phyloP scores from a whole-genome alignment of 1,139 yeast genomes.

The Yamadazyma membranifaciens region DNA sequence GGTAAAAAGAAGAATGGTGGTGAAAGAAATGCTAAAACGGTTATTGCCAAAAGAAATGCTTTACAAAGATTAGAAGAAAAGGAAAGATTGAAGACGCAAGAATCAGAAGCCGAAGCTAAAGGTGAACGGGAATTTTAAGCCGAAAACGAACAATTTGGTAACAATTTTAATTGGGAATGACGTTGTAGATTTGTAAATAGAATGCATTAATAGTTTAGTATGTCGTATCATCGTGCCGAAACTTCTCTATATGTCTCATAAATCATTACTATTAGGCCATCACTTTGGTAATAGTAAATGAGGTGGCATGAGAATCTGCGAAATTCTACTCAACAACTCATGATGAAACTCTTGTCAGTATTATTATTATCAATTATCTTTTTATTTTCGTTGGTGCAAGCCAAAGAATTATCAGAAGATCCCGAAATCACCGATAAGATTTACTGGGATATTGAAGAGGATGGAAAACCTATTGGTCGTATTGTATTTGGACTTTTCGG shows the following conservation, averaged over 20 bases:
- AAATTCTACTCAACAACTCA: conserved; percentile 5
- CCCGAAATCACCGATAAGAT: conserved; percentile 74
- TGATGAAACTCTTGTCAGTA: conserved; percentile 31
- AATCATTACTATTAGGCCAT: too few relatives aligned
- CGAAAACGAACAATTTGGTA: too few relatives aligned
- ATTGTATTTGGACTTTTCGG: conserved; percentile 72
- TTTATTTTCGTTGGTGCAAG: conserved; percentile 20
- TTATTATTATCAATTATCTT: conserved; percentile 18
- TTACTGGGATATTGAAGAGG: conserved; percentile 82
- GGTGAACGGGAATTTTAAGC: conserved; percentile 29
- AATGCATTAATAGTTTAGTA: background rate
- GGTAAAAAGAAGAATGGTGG: conserved; percentile 88
- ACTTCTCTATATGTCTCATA: too few relatives aligned
- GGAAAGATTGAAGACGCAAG: conserved; percentile 28
- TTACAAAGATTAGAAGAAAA: conserved; percentile 48
- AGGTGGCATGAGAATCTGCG: too few relatives aligned
- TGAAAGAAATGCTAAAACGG: conserved; percentile 75
- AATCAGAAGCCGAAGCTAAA: conserved; percentile 28
- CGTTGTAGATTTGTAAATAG: conserved; percentile 1
- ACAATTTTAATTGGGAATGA: too few relatives aligned
- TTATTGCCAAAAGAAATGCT: conserved; percentile 68
- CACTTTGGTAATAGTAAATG: too few relatives aligned
- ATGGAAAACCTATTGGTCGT: conserved; percentile 68
- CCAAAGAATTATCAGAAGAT: conserved; percentile 38
- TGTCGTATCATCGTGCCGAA: too few relatives aligned